Conservation (phyloP, 768 basidiomycete species). For the Rhodotorula paludigena region DNA sequence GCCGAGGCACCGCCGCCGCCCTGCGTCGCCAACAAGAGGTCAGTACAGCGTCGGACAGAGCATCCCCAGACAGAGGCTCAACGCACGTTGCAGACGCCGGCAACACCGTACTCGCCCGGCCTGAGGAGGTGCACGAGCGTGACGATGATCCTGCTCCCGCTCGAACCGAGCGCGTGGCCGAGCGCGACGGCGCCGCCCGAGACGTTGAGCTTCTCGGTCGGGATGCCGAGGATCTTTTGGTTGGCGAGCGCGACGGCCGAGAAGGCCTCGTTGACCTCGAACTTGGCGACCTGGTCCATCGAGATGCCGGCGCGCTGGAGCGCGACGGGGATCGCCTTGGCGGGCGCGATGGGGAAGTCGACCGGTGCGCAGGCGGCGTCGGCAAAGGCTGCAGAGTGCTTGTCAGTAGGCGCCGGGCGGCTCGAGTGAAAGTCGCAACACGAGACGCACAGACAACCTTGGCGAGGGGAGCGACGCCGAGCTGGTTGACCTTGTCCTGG, state of each 20-base stretch:
- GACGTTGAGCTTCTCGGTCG: slow-evolving; percentile 77
- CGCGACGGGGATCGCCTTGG: slow-evolving; percentile 81
- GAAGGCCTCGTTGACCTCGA: slow-evolving; percentile 98
- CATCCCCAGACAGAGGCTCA: neutral
- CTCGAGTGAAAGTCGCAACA: too few species aligned
- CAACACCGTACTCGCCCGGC: slow-evolving; percentile 87
- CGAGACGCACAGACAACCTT: slow-evolving; percentile 84
- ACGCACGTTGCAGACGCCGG: slow-evolving; percentile 90
- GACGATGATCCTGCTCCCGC: slow-evolving; percentile 88
- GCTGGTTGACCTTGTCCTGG: slow-evolving; percentile 82
- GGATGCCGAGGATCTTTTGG: slow-evolving; percentile 77
- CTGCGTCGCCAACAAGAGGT: slow-evolving; percentile 49
- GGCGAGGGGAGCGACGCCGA: slow-evolving; percentile 87
- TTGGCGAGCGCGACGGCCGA: slow-evolving; percentile 86
- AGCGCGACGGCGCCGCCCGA: slow-evolving; percentile 82
- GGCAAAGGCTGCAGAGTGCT: slow-evolving; percentile 71
- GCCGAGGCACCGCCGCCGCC: slow-evolving; percentile 83
- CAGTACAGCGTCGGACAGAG: neutral
- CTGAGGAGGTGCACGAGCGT: slow-evolving; percentile 87
- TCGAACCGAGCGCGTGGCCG: slow-evolving; percentile 54
- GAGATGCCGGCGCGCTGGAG: slow-evolving; percentile 79
- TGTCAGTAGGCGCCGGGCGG: neutral
- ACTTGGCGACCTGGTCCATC: slow-evolving; percentile 76
- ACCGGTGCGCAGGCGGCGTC: slow-evolving; percentile 95
- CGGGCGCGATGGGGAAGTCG: slow-evolving; percentile 93